Evolutionary conservation across 352 stramenopile genomes (phyloP).

Genomic region (Pythium brassicae): DNA sequence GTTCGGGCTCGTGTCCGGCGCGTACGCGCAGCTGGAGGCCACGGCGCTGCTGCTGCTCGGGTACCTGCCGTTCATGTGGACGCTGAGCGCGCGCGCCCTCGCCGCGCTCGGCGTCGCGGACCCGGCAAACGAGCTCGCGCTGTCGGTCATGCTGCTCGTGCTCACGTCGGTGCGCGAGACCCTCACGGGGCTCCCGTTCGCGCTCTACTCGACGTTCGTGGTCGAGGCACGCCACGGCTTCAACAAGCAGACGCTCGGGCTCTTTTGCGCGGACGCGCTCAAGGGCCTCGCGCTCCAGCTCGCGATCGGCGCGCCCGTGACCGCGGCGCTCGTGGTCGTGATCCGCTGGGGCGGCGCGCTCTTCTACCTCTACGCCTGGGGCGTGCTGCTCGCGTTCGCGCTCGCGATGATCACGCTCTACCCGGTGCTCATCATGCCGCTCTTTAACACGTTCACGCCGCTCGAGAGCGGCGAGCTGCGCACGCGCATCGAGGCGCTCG

Average conservation of each 20-base stretch:
- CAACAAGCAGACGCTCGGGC: constrained; percentile 94
- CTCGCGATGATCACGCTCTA: constrained; percentile 96
- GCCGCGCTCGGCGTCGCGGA: constrained; percentile 50
- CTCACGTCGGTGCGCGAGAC: constrained; percentile 65
- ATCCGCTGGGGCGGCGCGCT: constrained; percentile 66
- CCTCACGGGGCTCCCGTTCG: constrained; percentile 59
- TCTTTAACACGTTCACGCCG: constrained; percentile 96
- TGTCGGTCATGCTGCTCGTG: constrained; percentile 64
- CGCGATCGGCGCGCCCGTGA: constrained; percentile 69
- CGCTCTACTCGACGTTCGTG: constrained; percentile 94
- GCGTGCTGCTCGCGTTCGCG: constrained; percentile 92
- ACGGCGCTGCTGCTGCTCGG: constrained; percentile 88
- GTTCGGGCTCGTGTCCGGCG: constrained; percentile 90
- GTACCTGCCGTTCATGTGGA: constrained; percentile 94
- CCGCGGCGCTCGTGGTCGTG: constrained; percentile 57
- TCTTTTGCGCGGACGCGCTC: constrained; percentile 96
- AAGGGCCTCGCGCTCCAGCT: constrained; percentile 90
- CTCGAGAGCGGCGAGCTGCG: constrained; percentile 88
- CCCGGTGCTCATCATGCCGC: constrained; percentile 94
- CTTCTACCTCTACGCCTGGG: constrained; percentile 94
- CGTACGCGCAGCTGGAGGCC: constrained; percentile 83
- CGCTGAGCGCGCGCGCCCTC: constrained; percentile 63
- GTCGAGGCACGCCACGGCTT: constrained; percentile 97
- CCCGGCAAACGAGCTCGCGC: constrained; percentile 78
- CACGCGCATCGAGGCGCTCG: constrained; percentile 90